phyloP scores from a whole-genome alignment of 2,329 filamentous ascomycete genomes.

The Alternaria ventricosa region DNA sequence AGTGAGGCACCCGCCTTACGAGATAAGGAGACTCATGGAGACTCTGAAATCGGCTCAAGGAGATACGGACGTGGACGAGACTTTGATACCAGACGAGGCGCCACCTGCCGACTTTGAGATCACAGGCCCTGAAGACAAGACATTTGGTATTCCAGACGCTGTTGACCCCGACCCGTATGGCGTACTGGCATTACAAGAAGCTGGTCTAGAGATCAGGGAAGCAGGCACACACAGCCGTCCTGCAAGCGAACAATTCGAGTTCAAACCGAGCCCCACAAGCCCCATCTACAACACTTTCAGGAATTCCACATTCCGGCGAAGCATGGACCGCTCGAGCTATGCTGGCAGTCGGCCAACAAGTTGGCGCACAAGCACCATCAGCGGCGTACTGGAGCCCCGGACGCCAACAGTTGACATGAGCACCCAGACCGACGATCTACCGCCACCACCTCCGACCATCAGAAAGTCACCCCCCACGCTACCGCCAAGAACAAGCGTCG shows the following conservation, averaged over 20 bases:
- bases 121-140: constrained; percentile 51
- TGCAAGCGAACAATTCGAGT: constrained; percentile 81
- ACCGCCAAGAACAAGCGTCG: constrained; percentile 28
- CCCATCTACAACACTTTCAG: constrained; percentile 69
- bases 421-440: constrained; percentile 26
- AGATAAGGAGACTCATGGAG: constrained; percentile 71
- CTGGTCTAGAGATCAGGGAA: constrained; percentile 87
- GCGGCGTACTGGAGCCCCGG: constrained; percentile 64
- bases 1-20: constrained; percentile 61
- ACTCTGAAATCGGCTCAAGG: constrained; percentile 90
- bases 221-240: constrained; percentile 80
- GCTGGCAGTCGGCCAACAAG: constrained; percentile 67
- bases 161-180: constrained; percentile 93
- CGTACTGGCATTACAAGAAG: constrained; percentile 86
- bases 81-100: constrained; percentile 70
- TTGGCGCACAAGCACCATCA: constrained; percentile 72
- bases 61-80: constrained; percentile 74
- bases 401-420: constrained; percentile 62
- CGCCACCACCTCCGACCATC: constrained; percentile 27
- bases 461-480: constrained; percentile 31
- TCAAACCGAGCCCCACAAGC: constrained; percentile 76
- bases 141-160: constrained; percentile 78
- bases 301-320: constrained; percentile 67
- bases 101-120: constrained; percentile 78
- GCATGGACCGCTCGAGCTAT: constrained; percentile 71